Evolutionary conservation across 2,329 filamentous ascomycete species (phyloP).

Genomic region (Didymella lethalis): DNA sequence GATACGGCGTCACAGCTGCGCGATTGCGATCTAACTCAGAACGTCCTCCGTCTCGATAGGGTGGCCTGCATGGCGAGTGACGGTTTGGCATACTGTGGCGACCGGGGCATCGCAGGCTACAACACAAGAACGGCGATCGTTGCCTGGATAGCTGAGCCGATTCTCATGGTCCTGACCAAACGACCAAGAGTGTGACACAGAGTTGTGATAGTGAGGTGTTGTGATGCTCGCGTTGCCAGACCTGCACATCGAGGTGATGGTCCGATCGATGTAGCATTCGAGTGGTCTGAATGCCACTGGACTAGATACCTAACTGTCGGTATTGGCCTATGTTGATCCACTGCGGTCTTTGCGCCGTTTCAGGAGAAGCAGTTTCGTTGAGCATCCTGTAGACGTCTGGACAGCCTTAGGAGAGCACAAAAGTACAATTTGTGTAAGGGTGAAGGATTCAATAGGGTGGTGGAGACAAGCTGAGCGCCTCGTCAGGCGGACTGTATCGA

Average conservation of each 20-base stretch:
- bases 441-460: constrained; percentile 11
- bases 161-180: neutral
- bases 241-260: neutral
- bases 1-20: neutral
- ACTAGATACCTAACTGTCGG: neutral
- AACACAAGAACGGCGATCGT: too few relatives aligned
- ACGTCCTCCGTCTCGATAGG: neutral
- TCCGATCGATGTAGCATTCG: neutral
- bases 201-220: neutral
- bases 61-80: neutral
- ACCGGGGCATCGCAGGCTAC: neutral
- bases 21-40: neutral
- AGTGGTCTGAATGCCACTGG: neutral
- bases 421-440: neutral
- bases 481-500: constrained; percentile 17
- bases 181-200: too few relatives aligned
- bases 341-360: neutral
- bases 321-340: constrained; percentile 5
- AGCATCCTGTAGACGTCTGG: constrained; percentile 1
- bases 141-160: neutral
- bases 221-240: neutral
- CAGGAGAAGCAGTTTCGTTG: neutral
- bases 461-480: constrained; percentile 11
- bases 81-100: neutral
- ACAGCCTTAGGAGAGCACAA: neutral